Percentiles rank a stretch among this genome's conserved stretches.
phyloP scores from a whole-genome alignment of 78 protist genomes.

The Speleostelium caveatum region DNA sequence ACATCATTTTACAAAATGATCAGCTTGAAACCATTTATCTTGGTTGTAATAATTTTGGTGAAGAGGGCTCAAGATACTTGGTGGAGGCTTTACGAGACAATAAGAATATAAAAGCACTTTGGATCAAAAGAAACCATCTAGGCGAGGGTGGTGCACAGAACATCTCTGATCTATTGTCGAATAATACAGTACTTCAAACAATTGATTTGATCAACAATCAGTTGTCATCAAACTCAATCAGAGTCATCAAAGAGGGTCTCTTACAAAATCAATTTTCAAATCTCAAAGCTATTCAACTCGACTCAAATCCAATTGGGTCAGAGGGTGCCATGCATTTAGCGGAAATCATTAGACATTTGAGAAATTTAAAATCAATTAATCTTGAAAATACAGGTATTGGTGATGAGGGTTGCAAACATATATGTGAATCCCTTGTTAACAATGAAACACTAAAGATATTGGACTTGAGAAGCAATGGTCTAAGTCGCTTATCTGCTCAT shows the following conservation, averaged over 20 bases:
- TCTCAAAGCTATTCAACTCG: neutral
- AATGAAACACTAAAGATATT: neutral
- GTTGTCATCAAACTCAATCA: neutral
- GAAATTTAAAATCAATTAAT: neutral
- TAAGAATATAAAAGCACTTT: slow-evolving; percentile 23
- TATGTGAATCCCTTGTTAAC: neutral
- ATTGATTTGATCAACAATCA: neutral
- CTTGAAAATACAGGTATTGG: neutral
- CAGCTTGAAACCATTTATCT: slow-evolving; percentile 22
- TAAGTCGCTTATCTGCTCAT: neutral
- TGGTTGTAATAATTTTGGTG: slow-evolving; percentile 20
- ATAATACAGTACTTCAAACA: neutral
- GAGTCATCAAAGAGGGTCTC: neutral
- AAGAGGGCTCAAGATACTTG: neutral
- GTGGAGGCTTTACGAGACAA: slow-evolving; percentile 5
- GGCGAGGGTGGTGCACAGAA: neutral
- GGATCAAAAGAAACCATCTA: slow-evolving; percentile 63
- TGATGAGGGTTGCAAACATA: neutral
- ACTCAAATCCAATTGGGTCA: neutral
- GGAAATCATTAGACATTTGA: neutral
- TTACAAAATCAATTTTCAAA: neutral
- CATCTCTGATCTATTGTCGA: neutral
- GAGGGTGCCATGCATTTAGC: neutral
- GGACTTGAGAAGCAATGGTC: neutral
- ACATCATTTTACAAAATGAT: neutral